phyloP scores from a whole-genome alignment of 129 eudicot species.

The Glebionis coronaria region DNA sequence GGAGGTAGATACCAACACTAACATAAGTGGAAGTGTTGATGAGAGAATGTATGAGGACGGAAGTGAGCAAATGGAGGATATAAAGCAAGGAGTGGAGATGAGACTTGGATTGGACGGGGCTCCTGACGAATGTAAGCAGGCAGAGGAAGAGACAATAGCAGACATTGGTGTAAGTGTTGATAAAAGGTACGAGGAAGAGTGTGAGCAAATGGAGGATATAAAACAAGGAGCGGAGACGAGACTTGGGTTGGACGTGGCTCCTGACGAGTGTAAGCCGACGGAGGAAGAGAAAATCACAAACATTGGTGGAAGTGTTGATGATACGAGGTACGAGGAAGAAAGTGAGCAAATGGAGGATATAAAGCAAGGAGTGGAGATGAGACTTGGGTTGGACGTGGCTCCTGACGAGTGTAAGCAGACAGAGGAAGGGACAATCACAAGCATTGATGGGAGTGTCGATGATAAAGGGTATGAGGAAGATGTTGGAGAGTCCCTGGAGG shows the following conservation, averaged over 20 bases:
- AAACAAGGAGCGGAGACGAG: neutral
- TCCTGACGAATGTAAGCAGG: too few relatives aligned
- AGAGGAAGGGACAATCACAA: neutral
- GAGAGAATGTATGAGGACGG: too few relatives aligned
- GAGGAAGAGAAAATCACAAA: neutral
- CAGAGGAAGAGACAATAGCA: too few relatives aligned
- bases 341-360: neutral
- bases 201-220: neutral
- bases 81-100: too few relatives aligned
- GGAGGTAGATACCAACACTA: too few relatives aligned
- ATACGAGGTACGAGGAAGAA: conserved; percentile 6
- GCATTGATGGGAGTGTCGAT: neutral
- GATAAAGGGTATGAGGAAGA: conserved; percentile 23
- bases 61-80: too few relatives aligned
- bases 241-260: neutral
- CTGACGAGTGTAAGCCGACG: neutral
- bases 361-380: neutral
- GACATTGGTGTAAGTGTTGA: too few relatives aligned
- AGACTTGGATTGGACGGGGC: too few relatives aligned
- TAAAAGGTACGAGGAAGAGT: neutral
- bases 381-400: neutral
- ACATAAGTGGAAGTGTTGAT: too few relatives aligned
- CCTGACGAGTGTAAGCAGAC: too few relatives aligned
- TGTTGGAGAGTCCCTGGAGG: conserved; percentile 23
- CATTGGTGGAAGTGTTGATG: neutral